phyloP scores from a whole-genome alignment of 2,329 filamentous ascomycete species.

The Exophiala oligosperma region DNA sequence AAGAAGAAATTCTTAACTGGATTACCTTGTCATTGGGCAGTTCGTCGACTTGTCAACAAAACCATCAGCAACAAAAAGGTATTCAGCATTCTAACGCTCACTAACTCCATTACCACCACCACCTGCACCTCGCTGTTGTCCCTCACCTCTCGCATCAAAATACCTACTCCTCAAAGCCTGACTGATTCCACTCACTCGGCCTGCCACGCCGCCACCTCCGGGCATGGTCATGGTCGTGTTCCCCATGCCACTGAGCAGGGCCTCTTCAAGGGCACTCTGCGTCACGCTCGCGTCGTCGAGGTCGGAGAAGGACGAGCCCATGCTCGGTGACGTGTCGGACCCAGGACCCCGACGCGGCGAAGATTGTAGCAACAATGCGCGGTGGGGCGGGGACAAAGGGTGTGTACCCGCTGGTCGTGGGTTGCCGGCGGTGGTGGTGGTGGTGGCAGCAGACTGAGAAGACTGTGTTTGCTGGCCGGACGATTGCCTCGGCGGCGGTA shows the following conservation, averaged over 20 bases:
- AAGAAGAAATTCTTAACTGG: no score
- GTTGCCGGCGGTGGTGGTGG: not conserved
- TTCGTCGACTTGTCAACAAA: no score
- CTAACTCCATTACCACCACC: conserved; percentile 1
- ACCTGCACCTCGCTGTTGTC: not conserved
- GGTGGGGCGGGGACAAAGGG: conserved; percentile 45
- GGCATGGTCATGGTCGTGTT: conserved; percentile 37
- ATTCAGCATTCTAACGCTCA: not conserved
- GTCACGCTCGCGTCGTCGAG: conserved; percentile 66
- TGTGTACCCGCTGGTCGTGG: conserved; percentile 14
- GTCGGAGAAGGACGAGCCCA: conserved; percentile 67
- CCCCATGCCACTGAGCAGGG: conserved; percentile 63
- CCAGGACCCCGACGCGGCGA: conserved; percentile 37
- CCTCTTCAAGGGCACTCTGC: conserved; percentile 65
- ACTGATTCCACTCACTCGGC: conserved; percentile 53
- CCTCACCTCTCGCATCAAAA: conserved; percentile 33
- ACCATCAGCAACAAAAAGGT: no score
- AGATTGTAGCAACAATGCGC: conserved; percentile 47
- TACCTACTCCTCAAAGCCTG: conserved; percentile 56
- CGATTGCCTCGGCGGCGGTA: not conserved
- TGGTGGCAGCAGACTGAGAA: not conserved
- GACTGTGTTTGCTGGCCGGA: not conserved
- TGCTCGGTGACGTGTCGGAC: conserved; percentile 59
- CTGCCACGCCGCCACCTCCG: conserved; percentile 46
- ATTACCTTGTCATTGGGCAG: no score